phyloP scores from a whole-genome alignment of 106 monocot genomes.

The Dendrobium huoshanense region DNA sequence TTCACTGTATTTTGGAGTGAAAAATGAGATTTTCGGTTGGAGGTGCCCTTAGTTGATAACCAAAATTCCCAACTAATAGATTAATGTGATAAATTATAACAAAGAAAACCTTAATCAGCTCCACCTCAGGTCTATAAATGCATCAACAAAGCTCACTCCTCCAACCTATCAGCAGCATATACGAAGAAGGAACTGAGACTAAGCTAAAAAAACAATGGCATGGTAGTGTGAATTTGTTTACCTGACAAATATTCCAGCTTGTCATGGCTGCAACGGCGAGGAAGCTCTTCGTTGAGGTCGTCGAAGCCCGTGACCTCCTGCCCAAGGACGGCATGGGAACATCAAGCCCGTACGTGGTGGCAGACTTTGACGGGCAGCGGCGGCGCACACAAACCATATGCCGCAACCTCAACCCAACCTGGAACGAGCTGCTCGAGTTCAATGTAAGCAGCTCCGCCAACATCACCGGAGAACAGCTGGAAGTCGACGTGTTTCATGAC shows the following conservation, averaged over 20 bases:
- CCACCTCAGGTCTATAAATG: neutral
- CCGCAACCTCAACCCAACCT: slow-evolving; percentile 60
- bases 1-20: no score
- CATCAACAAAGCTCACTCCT: neutral
- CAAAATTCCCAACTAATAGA: no score
- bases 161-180: neutral
- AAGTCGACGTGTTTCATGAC: slow-evolving; percentile 68
- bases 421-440: slow-evolving; percentile 73
- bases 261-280: slow-evolving; percentile 17
- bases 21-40: no score
- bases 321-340: slow-evolving; percentile 83
- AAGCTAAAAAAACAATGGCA: no score
- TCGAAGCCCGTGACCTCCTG: slow-evolving; percentile 66
- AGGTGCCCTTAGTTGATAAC: no score
- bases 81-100: no score
- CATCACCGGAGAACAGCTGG: slow-evolving; percentile 38
- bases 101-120: neutral
- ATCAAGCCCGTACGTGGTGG: slow-evolving; percentile 72
- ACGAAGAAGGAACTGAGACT: neutral
- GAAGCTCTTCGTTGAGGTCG: slow-evolving; percentile 86
- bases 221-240: neutral
- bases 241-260: neutral
- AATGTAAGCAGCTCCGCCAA: slow-evolving; percentile 11
- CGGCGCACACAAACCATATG: slow-evolving; percentile 49
- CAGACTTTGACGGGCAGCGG: slow-evolving; percentile 84